These are phyloP conservation scores for Cenchrus americanus DNA, from an alignment of 176 grass and related monocot genomes.

Conservation along the genomic window DNA sequence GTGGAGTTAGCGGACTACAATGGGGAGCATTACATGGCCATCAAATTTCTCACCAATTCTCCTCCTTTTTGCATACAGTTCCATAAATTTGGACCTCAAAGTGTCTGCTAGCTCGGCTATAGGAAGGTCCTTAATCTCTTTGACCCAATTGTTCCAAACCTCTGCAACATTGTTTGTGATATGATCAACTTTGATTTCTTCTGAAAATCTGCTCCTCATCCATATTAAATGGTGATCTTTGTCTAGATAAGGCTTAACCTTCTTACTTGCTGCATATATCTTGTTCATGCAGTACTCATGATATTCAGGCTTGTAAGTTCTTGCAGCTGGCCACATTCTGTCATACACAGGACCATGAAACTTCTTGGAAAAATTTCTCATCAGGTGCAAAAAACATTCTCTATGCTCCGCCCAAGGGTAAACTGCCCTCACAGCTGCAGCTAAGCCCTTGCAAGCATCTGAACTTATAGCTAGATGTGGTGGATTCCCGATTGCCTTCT, in stretches of 20 bases:
- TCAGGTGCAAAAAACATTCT: too few relatives aligned
- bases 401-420: too few relatives aligned
- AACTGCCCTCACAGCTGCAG: too few relatives aligned
- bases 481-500: too few relatives aligned
- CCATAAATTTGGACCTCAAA: neutral
- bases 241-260: neutral
- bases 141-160: neutral
- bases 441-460: too few relatives aligned
- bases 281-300: neutral
- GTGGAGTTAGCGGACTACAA: neutral
- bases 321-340: neutral
- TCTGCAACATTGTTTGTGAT: neutral
- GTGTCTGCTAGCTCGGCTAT: neutral
- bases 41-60: neutral
- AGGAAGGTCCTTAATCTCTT: neutral
- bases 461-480: too few relatives aligned
- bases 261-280: neutral
- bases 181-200: neutral
- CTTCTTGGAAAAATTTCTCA: too few relatives aligned
- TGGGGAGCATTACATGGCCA: neutral
- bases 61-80: neutral
- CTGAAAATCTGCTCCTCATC: neutral
- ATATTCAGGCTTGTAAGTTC: neutral
- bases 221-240: neutral
- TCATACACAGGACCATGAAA: too few relatives aligned